Percentiles rank a stretch among this genome's conserved stretches.
Evolutionary conservation across 768 basidiomycete species (phyloP).

Genomic region (Pleurotus salmoneostramineus): DNA sequence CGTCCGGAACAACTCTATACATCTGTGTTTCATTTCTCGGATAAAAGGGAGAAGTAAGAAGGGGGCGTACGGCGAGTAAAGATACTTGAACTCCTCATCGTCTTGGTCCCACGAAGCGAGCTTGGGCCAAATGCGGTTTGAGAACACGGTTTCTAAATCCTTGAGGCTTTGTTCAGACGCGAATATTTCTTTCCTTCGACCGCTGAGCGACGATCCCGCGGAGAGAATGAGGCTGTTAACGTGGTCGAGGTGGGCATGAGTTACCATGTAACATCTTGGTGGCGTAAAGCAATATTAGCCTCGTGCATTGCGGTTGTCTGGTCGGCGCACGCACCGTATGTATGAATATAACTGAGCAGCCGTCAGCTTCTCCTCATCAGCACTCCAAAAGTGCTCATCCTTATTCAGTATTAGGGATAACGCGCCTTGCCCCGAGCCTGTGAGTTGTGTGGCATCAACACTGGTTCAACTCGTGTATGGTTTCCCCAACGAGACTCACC

Average conservation of each 20-base stretch:
- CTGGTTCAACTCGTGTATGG: background rate
- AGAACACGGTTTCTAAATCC: slow-evolving; percentile 70
- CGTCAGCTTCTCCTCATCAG: slow-evolving; percentile 22
- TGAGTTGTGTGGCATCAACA: background rate
- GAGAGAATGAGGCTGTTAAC: slow-evolving; percentile 77
- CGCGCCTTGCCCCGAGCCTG: slow-evolving; percentile 87
- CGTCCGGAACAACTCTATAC: slow-evolving; percentile 46
- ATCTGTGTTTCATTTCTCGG: slow-evolving; percentile 6
- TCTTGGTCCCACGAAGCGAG: slow-evolving; percentile 72
- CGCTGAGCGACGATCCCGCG: slow-evolving; percentile 65
- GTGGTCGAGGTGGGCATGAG: slow-evolving; percentile 92
- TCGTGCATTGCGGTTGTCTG: background rate
- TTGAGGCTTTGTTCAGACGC: slow-evolving; percentile 58
- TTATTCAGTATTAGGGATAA: slow-evolving; percentile 54
- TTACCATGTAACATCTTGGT: slow-evolving; percentile 77
- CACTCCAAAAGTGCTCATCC: slow-evolving; percentile 53
- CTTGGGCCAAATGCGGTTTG: slow-evolving; percentile 81
- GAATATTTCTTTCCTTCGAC: slow-evolving; percentile 59
- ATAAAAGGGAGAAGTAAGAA: slow-evolving; percentile 9
- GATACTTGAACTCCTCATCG: slow-evolving; percentile 53
- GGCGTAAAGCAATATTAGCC: slow-evolving; percentile 1
- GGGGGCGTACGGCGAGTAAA: slow-evolving; percentile 59
- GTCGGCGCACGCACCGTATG: slow-evolving; percentile 34
- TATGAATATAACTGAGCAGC: slow-evolving; percentile 53
- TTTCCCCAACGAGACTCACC: slow-evolving; percentile 41